Evolutionary conservation across 2,329 filamentous ascomycete genomes (phyloP).

Genomic region (Pseudocercospora crystallina): DNA sequence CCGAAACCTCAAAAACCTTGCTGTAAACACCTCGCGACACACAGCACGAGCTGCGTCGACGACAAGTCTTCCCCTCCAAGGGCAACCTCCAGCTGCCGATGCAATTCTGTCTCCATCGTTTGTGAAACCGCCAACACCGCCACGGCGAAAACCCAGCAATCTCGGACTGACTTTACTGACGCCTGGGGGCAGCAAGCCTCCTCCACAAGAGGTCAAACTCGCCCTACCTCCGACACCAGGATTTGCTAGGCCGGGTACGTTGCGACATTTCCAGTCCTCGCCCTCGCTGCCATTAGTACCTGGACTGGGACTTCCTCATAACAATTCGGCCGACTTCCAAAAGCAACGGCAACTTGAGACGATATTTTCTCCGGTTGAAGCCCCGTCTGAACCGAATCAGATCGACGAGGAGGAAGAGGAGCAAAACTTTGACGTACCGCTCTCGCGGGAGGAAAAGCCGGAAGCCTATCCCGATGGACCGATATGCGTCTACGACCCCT

Average conservation of each 20-base stretch:
- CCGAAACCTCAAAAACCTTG: constrained; percentile 83
- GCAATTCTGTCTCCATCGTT: constrained; percentile 74
- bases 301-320: constrained; percentile 30
- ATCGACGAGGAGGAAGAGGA: constrained; percentile 42
- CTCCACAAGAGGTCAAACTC: constrained; percentile 56
- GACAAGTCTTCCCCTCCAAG: constrained; percentile 53
- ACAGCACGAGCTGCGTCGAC: constrained; percentile 48
- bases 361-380: constrained; percentile 31
- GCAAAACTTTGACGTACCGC: constrained; percentile 54
- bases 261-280: constrained; percentile 63
- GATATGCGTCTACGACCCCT: constrained; percentile 76
- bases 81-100: constrained; percentile 52
- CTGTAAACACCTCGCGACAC: constrained; percentile 65
- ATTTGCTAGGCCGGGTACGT: constrained; percentile 48
- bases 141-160: constrained; percentile 69
- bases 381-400: constrained; percentile 11
- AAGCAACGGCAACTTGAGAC: constrained; percentile 29
- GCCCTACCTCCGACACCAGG: constrained; percentile 60
- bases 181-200: constrained; percentile 57
- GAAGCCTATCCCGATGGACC: constrained; percentile 81
- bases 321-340: constrained; percentile 7
- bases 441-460: constrained; percentile 67
- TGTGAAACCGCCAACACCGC: constrained; percentile 75
- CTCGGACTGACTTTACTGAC: constrained; percentile 74
- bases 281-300: constrained; percentile 59